Evolutionary conservation across 441 rosid species (phyloP).

Genomic region (Macaranga tanarius): DNA sequence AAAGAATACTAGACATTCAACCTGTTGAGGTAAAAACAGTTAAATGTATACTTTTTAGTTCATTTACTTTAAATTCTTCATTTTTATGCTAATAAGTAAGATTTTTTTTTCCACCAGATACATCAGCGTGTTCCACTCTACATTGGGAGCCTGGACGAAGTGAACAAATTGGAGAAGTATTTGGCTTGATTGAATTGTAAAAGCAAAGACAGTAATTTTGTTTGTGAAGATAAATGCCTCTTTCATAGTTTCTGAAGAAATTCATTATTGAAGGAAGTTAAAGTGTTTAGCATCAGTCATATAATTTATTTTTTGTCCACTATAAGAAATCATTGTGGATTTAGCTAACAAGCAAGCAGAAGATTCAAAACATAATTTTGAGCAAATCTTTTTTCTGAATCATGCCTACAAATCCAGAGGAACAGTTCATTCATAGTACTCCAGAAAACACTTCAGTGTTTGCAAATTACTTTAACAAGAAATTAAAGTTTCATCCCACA

Average conservation of each 20-base stretch:
- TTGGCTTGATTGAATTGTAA: constrained; percentile 49
- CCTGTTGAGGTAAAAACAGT: constrained; percentile 60
- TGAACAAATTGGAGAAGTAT: constrained; percentile 85
- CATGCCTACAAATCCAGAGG: neutral
- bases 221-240: constrained; percentile 20
- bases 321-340: neutral
- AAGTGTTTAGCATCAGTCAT: neutral
- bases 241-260: constrained; percentile 13
- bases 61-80: neutral
- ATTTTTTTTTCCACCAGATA: constrained; percentile 42
- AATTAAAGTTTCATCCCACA: too few species aligned
- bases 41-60: neutral
- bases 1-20: constrained; percentile 72
- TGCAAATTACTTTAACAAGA: neutral
- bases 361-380: neutral
- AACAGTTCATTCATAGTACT: neutral
- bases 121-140: constrained; percentile 88
- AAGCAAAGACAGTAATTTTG: constrained; percentile 26
- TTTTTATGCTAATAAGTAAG: neutral
- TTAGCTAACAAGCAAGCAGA: neutral
- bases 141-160: constrained; percentile 87
- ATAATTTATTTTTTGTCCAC: neutral
- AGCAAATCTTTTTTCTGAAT: neutral
- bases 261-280: constrained; percentile 10
- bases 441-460: neutral